Evolutionary conservation across 2,329 filamentous ascomycete species (phyloP), one percentile per base, ranked within the genome.

Genomic region (Penicillium sp.): DNA sequence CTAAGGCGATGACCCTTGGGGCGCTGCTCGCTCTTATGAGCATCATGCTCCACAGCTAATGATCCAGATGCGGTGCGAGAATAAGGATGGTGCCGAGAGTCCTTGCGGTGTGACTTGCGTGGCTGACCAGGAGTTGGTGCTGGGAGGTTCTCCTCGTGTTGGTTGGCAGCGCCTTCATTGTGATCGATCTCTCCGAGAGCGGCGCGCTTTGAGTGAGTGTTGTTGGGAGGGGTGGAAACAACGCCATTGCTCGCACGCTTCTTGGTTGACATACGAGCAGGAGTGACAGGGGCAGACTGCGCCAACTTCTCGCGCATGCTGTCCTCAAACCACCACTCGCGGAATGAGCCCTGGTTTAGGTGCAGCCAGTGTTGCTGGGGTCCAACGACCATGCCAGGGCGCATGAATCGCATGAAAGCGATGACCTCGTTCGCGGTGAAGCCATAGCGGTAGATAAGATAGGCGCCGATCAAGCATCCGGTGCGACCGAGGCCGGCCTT

Each of bases 351-450:
- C 77, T 99, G 95, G 79, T 99, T 97, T 61, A 99, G 85, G 73
- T 99, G 95, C 54, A 99, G 85, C 95, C 95, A 99, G 78, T 99
- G 95, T 78, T 99, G 95, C 73, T 99, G 95, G 39, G 95, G 95
- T 0, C 95, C 95, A 53, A 99, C 95, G 7, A 99, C 95, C 95
- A 99, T 99, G 53, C 95, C 95, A 0, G 95, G 95, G 57, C 93
- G 86, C 93, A 98, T 98, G 79, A 99, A 99, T 60, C 93, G 88
- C 93, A 99, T 98, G 76, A 93, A 99, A 3, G 93, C 90, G 73
- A 98, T 98, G 69, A 96, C 87, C 78, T 97, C 93, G 71, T 98
- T 96, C 63, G 95, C 95, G 6, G 93, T 98, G 77, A 98, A 99
- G 56, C 92, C 95, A 75, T 98, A 90, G 64, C 93, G 87, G 81